phyloP scores from a whole-genome alignment of 768 basidiomycete genomes.

The Tricholoma matsutake region DNA sequence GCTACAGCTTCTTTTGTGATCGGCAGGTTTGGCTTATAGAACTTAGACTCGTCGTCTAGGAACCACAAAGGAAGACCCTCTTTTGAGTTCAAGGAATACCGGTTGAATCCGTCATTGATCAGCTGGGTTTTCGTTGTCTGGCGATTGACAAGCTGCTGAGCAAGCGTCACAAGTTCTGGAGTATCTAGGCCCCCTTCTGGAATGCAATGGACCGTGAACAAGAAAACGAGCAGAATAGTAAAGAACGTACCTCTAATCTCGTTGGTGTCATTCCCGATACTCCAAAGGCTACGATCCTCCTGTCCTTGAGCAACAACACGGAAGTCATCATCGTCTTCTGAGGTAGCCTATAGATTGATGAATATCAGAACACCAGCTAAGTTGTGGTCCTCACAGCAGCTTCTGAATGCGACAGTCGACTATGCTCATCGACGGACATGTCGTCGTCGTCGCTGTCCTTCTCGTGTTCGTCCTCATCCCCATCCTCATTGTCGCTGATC shows the following conservation, averaged over 20 bases:
- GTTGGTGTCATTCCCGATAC: constrained; percentile 73
- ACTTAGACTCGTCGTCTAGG: constrained; percentile 91
- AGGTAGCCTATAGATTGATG: constrained; percentile 7
- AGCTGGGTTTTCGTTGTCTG: constrained; percentile 85
- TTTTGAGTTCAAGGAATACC: constrained; percentile 87
- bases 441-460: constrained; percentile 28
- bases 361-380: neutral
- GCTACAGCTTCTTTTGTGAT: constrained; percentile 93
- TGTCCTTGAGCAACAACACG: constrained; percentile 69
- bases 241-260: constrained; percentile 56
- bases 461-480: constrained; percentile 26
- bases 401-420: constrained; percentile 20
- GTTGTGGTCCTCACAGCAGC: constrained; percentile 10
- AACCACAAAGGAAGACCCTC: constrained; percentile 96
- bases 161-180: constrained; percentile 87
- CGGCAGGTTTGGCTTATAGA: constrained; percentile 94
- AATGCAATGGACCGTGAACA: constrained; percentile 5
- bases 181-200: constrained; percentile 81
- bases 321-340: constrained; percentile 58
- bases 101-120: constrained; percentile 94
- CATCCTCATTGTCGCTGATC: constrained; percentile 21
- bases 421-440: constrained; percentile 13
- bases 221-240: neutral
- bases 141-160: constrained; percentile 88
- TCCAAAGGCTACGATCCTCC: constrained; percentile 70